Evolutionary conservation across 169 alveolate species (phyloP), one percentile per base, ranked within the genome.

Genomic region (Ichthyophthirius multifiliis): DNA sequence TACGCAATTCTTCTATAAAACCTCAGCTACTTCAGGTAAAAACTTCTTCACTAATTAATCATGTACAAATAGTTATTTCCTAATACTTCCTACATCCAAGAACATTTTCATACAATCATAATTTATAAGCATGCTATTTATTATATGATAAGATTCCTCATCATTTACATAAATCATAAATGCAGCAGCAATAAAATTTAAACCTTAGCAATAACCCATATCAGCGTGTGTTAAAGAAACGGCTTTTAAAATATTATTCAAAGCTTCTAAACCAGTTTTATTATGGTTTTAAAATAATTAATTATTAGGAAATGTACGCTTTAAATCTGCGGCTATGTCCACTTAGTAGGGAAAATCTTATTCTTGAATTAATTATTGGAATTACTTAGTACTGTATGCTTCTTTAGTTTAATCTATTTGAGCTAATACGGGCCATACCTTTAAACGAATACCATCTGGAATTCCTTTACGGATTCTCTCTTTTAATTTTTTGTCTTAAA

Each of bases 151-250:
- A 37, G 73, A 74, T 15, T 44, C 47, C 44, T 78, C 84, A 27
- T 78, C 78, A 45, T 65, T 78, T 46, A 64, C 65, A 30, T 63
- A 43, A 16, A 78, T 27, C 47, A 78, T 43, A 64, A 78, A 78
- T 30, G 84, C 67, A 5, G 74, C 84, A 13, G 78, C 78, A 3
- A 78, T 32, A 43, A 63, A 78, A 65, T 78, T 78, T 13, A 78
- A 44, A 31, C 84, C 84, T 65, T 78, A 46, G 43, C 84, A 78
- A 78, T 78, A 78, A 4, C 84, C 84, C 84, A 78, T 78, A 35
- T 78, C 84, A 64, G 63, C 37, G 35, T 63, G 73, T 10, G 84
- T 65, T 7, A 78, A n/a, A 43, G 78, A 63, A 43, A 78, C 73
- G 15, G 84, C 84, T 65, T 75, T 78, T 23, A 78, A 43, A 1